These are phyloP conservation scores for Debaryomycetaceae sp. DNA, from an alignment of 1,139 yeast genomes.

Conservation along the genomic window DNA sequence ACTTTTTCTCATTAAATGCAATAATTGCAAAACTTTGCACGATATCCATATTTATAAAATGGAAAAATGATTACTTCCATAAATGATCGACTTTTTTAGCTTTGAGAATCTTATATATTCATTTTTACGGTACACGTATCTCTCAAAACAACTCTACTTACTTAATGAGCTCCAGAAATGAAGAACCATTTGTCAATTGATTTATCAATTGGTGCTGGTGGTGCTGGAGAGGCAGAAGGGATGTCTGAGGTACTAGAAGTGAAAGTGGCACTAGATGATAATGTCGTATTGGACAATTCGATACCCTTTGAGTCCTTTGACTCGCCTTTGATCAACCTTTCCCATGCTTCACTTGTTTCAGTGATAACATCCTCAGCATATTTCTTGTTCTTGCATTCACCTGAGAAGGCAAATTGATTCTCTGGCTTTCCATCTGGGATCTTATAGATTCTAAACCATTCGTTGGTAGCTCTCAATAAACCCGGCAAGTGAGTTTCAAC, in stretches of 20 bases:
- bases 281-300: slow-evolving; percentile 70
- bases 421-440: slow-evolving; percentile 91
- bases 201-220: slow-evolving; percentile 94
- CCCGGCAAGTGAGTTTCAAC: slow-evolving; percentile 84
- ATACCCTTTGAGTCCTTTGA: slow-evolving; percentile 49
- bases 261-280: slow-evolving; percentile 53
- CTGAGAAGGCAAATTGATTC: slow-evolving; percentile 82
- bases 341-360: slow-evolving; percentile 83
- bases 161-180: slow-evolving; percentile 78
- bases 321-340: slow-evolving; percentile 55
- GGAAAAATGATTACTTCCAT: too few relatives aligned
- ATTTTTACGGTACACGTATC: background rate
- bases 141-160: background rate
- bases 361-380: slow-evolving; percentile 69
- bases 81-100: too few relatives aligned
- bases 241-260: slow-evolving; percentile 48
- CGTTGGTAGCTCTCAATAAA: slow-evolving; percentile 75
- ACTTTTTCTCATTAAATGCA: too few relatives aligned
- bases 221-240: slow-evolving; percentile 66
- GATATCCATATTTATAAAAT: too few relatives aligned
- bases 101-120: background rate
- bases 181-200: slow-evolving; percentile 98
- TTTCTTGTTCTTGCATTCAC: slow-evolving; percentile 67
- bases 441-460: slow-evolving; percentile 95
- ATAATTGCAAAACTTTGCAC: too few relatives aligned